phyloP scores from a whole-genome alignment of 2,329 filamentous ascomycete genomes.

The Diaporthe nobilis region DNA sequence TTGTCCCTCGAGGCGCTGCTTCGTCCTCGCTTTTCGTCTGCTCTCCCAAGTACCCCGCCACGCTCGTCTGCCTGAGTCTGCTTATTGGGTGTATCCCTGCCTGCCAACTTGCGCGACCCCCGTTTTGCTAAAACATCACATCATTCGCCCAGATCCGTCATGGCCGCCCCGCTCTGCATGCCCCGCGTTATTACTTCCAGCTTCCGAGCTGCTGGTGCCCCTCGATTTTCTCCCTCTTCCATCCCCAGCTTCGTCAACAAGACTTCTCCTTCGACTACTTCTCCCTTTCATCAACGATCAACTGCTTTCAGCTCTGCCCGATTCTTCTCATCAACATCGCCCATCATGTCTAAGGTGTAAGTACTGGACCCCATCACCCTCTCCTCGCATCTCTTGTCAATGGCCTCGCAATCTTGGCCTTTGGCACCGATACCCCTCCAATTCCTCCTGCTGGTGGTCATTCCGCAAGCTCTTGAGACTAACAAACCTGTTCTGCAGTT shows the following conservation, averaged over 20 bases:
- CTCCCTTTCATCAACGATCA: conserved; percentile 52
- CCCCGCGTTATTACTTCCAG: conserved; percentile 47
- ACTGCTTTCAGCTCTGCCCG: conserved; percentile 50
- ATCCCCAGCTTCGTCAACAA: conserved; percentile 48
- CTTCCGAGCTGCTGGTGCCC: conserved; percentile 50
- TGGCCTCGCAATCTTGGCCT: not conserved
- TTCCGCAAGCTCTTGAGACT: conserved; percentile 34
- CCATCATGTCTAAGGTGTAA: conserved; percentile 84
- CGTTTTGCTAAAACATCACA: conserved; percentile 42
- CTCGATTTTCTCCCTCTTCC: conserved; percentile 52
- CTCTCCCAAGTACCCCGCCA: conserved; percentile 22
- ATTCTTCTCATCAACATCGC: conserved; percentile 53
- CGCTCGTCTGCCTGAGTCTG: conserved; percentile 34
- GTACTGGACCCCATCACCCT: conserved; percentile 52
- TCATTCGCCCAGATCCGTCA: conserved; percentile 44
- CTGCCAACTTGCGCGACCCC: conserved; percentile 34
- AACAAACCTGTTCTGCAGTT: conserved; percentile 57
- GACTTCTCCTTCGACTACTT: conserved; percentile 52
- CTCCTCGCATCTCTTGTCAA: conserved; percentile 27
- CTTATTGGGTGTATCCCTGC: conserved; percentile 42
- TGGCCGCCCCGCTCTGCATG: conserved; percentile 55
- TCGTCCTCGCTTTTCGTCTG: conserved; percentile 15
- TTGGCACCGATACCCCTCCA: not conserved
- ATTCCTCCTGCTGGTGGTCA: not conserved
- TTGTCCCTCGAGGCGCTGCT: not conserved